Evolutionary conservation across 208 protist species (phyloP).

Genomic region (Trypanosoma cruzi): DNA sequence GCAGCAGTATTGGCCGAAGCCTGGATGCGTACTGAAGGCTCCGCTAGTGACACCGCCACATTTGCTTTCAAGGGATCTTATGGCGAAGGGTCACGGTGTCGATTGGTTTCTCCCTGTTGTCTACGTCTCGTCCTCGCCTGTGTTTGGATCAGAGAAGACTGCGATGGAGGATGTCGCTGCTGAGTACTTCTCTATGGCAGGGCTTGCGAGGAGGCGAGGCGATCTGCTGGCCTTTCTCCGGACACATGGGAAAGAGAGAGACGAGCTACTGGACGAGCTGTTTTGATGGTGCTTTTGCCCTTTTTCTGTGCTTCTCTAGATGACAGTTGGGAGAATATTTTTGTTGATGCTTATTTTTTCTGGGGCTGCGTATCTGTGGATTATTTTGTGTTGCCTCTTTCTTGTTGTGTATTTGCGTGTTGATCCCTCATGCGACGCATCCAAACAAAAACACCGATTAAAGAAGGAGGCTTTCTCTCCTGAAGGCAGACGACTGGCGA

Average conservation of each 20-base stretch:
- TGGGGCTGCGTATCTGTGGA: background rate
- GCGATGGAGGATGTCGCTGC: slow-evolving; percentile 56
- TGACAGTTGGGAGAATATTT: too few relatives aligned
- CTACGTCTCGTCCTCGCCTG: slow-evolving; percentile 46
- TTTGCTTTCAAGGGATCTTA: slow-evolving; percentile 14
- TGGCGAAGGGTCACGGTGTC: slow-evolving; percentile 9
- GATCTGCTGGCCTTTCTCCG: slow-evolving; percentile 59
- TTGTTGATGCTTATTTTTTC: background rate
- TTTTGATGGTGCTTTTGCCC: slow-evolving; percentile 39
- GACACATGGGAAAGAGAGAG: slow-evolving; percentile 53
- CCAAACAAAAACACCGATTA: background rate
- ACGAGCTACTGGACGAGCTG: slow-evolving; percentile 79
- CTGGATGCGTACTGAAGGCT: slow-evolving; percentile 65
- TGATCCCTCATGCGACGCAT: background rate
- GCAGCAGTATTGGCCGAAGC: slow-evolving; percentile 76
- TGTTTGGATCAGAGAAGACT: slow-evolving; percentile 71
- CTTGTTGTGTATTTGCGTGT: background rate
- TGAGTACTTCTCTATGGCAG: slow-evolving; percentile 85
- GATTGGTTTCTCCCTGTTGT: slow-evolving; percentile 75
- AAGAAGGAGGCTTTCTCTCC: background rate
- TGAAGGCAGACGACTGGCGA: background rate
- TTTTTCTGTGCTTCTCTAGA: background rate
- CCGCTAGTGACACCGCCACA: slow-evolving; percentile 35
- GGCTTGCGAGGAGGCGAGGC: slow-evolving; percentile 35
- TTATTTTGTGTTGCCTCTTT: background rate